These are phyloP conservation scores for Penicillium sp. DNA, from an alignment of 2,329 filamentous ascomycete species.

Conservation along the genomic window DNA sequence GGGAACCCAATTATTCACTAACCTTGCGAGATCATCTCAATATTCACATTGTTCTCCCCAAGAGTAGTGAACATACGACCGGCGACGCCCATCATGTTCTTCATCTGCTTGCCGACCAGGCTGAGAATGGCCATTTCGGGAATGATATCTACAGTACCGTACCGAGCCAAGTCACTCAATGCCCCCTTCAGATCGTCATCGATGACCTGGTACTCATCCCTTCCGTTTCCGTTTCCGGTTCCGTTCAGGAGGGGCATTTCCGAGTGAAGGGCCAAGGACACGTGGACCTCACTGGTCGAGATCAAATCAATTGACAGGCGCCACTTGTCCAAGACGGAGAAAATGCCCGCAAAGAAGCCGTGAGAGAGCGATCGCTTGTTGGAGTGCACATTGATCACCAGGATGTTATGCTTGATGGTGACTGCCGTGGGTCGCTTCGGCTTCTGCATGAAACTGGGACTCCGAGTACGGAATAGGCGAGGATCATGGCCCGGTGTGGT, in stretches of 20 bases:
- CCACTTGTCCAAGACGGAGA: constrained; percentile 84
- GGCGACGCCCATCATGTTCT: constrained; percentile 93
- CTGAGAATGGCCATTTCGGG: constrained; percentile 94
- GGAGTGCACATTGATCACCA: constrained; percentile 96
- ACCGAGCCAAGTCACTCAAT: constrained; percentile 72
- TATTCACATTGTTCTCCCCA: constrained; percentile 90
- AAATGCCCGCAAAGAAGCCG: constrained; percentile 92
- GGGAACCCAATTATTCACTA: constrained; percentile 32
- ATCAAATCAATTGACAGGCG: constrained; percentile 93
- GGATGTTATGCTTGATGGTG: constrained; percentile 95
- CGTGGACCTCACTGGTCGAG: constrained; percentile 93
- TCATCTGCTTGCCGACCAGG: constrained; percentile 92
- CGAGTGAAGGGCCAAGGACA: constrained; percentile 93
- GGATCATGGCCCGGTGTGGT: constrained; percentile 59
- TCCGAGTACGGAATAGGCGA: constrained; percentile 52
- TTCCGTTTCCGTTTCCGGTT: constrained; percentile 48
- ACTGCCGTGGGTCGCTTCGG: constrained; percentile 83
- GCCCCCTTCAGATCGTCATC: constrained; percentile 66
- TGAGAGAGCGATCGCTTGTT: constrained; percentile 96
- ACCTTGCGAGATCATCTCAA: constrained; percentile 99
- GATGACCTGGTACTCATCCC: constrained; percentile 55
- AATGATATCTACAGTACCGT: constrained; percentile 87
- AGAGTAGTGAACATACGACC: constrained; percentile 94
- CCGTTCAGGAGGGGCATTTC: constrained; percentile 60
- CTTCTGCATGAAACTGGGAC: constrained; percentile 52